Evolutionary conservation across 345 rosid species (phyloP), one percentile per base, ranked within the genome.

Genomic region (Leavenworthia alabamica): DNA sequence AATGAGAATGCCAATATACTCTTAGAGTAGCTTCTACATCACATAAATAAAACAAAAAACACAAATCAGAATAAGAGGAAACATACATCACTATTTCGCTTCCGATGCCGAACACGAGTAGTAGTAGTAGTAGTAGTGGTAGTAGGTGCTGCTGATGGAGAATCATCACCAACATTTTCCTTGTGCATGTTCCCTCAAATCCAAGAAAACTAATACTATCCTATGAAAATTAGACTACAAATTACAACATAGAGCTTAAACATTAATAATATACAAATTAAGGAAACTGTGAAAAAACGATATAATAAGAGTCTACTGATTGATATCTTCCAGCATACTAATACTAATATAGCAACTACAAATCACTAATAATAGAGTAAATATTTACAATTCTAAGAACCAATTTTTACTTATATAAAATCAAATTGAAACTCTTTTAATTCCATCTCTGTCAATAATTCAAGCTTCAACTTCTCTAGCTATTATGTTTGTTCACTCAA

Each of bases 81-180:
- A 67, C 77, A 44, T 62, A 80, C 95, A 82, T 84, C 95, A 65
- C 24, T 78, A 24, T 77, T 67, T 37, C 90, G 79, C 75, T 60
- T 79, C 27, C 95, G 81, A 55, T 82, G 85, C 29, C 90, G 84
- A 66, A 64, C 56, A 51, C 86, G 81, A 67, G 71, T 40, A 20
- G 56, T 33, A 31, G 82, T n/a, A n/a, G n/a, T n/a, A n/a, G n/a
- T n/a, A n/a, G n/a, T n/a, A n/a, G n/a, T n/a, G n/a, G n/a, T n/a
- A n/a, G n/a, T n/a, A n/a, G n/a, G n/a, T n/a, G n/a, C 79, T 7
- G 88, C 57, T 58, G 81, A 72, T 14, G 79, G 68, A 56, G 63
- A n/a, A n/a, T n/a, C 51, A 39, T 72, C 65, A 11, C 68, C 44
- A 46, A 17, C 29, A 10, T 24, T 64, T 45, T 82, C 91, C 66